phyloP scores from a whole-genome alignment of 2,329 filamentous ascomycete species.

The Aspergillus versicolor region DNA sequence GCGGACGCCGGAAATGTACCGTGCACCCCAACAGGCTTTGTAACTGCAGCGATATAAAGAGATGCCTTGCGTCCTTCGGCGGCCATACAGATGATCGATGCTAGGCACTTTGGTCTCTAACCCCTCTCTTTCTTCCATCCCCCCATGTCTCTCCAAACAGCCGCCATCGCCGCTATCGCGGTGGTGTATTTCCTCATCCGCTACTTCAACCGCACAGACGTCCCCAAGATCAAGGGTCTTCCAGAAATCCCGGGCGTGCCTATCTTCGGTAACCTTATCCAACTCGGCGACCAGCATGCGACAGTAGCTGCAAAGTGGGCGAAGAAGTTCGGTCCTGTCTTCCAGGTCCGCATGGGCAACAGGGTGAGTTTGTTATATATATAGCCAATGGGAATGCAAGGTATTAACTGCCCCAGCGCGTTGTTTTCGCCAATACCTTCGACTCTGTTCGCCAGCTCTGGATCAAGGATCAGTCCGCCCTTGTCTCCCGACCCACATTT shows the following conservation, averaged over 20 bases:
- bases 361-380: slow-evolving; percentile 43
- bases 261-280: slow-evolving; percentile 62
- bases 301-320: slow-evolving; percentile 57
- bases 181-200: slow-evolving; percentile 42
- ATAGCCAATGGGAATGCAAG: too few species aligned
- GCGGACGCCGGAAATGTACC: slow-evolving; percentile 15
- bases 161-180: slow-evolving; percentile 34
- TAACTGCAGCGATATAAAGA: not conserved
- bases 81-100: not conserved
- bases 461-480: slow-evolving; percentile 74
- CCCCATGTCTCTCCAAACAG: slow-evolving; percentile 30
- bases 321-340: slow-evolving; percentile 62
- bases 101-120: not conserved
- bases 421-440: slow-evolving; percentile 77
- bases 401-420: slow-evolving; percentile 47
- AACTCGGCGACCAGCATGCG: slow-evolving; percentile 60
- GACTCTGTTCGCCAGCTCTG: slow-evolving; percentile 70
- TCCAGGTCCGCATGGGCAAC: slow-evolving; percentile 68
- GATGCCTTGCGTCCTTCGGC: not conserved
- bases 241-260: slow-evolving; percentile 63
- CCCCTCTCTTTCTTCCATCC: too few species aligned
- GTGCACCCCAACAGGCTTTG: not conserved
- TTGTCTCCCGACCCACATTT: slow-evolving; percentile 74
- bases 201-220: slow-evolving; percentile 53
- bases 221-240: slow-evolving; percentile 60